Evolutionary conservation across 495 filamentous ascomycete species (phyloP).

Genomic region (Halenospora varia): DNA sequence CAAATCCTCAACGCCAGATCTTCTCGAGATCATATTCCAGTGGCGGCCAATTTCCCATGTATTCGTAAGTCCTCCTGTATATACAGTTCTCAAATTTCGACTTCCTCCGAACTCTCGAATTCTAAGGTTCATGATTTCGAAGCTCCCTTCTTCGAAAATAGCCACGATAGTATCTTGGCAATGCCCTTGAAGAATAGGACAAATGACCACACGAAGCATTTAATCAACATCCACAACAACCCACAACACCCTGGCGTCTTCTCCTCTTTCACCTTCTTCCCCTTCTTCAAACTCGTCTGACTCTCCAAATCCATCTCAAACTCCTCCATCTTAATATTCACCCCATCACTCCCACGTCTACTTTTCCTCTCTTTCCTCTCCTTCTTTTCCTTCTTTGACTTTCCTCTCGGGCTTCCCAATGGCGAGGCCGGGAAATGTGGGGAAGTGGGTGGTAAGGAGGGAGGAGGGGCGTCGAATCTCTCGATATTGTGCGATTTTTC

Average conservation of each 20-base stretch:
- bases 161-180: too few species aligned
- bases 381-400: constrained; percentile 26
- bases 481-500: constrained; percentile 42
- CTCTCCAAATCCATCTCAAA: constrained; percentile 56
- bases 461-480: constrained; percentile 49
- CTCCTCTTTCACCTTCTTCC: constrained; percentile 19
- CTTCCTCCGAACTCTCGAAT: too few species aligned
- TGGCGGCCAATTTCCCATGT: too few species aligned
- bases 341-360: too few species aligned
- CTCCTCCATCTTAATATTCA: constrained; percentile 41
- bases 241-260: constrained; percentile 25
- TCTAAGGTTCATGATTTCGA: too few species aligned
- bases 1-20: too few species aligned
- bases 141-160: too few species aligned
- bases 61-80: too few species aligned
- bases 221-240: constrained; percentile 29
- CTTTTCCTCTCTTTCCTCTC: constrained; percentile 31
- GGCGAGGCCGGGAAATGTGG: neutral
- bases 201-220: constrained; percentile 22
- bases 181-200: constrained; percentile 16
- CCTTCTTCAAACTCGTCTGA: constrained; percentile 40
- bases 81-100: too few species aligned
- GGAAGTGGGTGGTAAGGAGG: constrained; percentile 13
- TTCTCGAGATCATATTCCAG: too few species aligned
- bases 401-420: constrained; percentile 8